Conservation (phyloP, 345 rosid genomes). For the Bruguiera sexangula region DNA sequence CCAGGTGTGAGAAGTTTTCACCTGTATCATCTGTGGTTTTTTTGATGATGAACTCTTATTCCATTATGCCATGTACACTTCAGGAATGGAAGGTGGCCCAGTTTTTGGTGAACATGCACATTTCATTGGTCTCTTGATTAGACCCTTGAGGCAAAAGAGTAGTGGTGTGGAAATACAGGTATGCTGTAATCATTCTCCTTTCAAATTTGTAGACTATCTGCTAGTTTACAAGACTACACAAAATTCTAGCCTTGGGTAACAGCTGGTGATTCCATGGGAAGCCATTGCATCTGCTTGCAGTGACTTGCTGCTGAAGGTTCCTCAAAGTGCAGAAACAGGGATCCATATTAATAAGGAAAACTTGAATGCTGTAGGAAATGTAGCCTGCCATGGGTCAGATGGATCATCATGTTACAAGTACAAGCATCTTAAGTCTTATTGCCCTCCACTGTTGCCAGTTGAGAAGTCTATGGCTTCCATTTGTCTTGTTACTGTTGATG, state of each 20-base stretch:
- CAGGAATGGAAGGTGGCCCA: slow-evolving; percentile 95
- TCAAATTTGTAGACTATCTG: slow-evolving; percentile 30
- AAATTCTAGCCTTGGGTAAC: slow-evolving; percentile 85
- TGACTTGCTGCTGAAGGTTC: slow-evolving; percentile 68
- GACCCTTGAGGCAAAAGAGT: slow-evolving; percentile 78
- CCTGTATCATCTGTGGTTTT: slow-evolving; percentile 15
- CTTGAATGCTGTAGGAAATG: slow-evolving; percentile 46
- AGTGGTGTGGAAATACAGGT: slow-evolving; percentile 95
- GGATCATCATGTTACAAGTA: slow-evolving; percentile 20
- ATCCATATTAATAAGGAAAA: slow-evolving; percentile 36
- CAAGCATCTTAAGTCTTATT: slow-evolving; percentile 16
- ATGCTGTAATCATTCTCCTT: slow-evolving; percentile 23
- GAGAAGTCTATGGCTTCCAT: slow-evolving; percentile 69
- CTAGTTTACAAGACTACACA: slow-evolving; percentile 50
- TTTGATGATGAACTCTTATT: slow-evolving; percentile 22
- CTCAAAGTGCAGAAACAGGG: slow-evolving; percentile 48
- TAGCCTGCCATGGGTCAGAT: slow-evolving; percentile 25
- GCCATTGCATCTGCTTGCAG: slow-evolving; percentile 86
- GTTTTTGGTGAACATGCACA: slow-evolving; percentile 52
- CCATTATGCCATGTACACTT: slow-evolving; percentile 18
- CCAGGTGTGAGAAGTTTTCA: slow-evolving; percentile 59
- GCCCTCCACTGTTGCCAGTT: slow-evolving; percentile 29
- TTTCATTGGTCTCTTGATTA: slow-evolving; percentile 69
- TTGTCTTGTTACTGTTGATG: slow-evolving; percentile 72
- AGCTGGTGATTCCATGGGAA: slow-evolving; percentile 99